These are phyloP conservation scores for Wickerhamiella occidentalis DNA, from an alignment of 805 yeast species.

Conservation along the genomic window DNA sequence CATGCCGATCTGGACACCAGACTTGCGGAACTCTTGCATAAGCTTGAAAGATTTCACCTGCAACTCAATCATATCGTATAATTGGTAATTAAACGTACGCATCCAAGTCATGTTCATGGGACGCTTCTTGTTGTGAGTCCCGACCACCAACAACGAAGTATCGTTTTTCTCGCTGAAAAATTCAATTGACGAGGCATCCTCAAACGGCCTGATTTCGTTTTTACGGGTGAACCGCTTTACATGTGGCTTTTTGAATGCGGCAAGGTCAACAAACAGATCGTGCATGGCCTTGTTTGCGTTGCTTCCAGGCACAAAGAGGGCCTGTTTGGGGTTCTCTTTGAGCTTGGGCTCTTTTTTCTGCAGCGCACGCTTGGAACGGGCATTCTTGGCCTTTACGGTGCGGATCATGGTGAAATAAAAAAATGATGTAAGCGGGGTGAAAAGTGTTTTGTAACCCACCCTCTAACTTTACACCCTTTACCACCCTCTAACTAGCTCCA, in stretches of 20 bases:
- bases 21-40: slow-evolving; percentile 64
- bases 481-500: background rate
- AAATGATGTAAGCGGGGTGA: background rate
- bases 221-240: slow-evolving; percentile 77
- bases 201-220: slow-evolving; percentile 86
- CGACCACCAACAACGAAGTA: slow-evolving; percentile 66
- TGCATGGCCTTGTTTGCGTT: slow-evolving; percentile 68
- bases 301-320: slow-evolving; percentile 83
- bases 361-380: slow-evolving; percentile 88
- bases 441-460: no score
- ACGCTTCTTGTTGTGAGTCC: slow-evolving; percentile 77
- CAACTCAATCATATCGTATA: slow-evolving; percentile 90
- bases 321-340: slow-evolving; percentile 79
- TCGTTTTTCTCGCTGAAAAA: slow-evolving; percentile 94
- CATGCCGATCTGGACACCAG: slow-evolving; percentile 75
- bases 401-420: slow-evolving; percentile 25
- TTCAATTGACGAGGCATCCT: slow-evolving; percentile 72
- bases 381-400: slow-evolving; percentile 74
- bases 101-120: slow-evolving; percentile 81
- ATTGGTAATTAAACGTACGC: slow-evolving; percentile 78
- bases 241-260: slow-evolving; percentile 84
- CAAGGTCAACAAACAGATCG: slow-evolving; percentile 77
- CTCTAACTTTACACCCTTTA: no score
- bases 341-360: slow-evolving; percentile 80
- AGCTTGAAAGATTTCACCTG: slow-evolving; percentile 51